Base-by-base conservation (phyloP, 2,329 filamentous ascomycete species). In the Thelonectria olida region DNA sequence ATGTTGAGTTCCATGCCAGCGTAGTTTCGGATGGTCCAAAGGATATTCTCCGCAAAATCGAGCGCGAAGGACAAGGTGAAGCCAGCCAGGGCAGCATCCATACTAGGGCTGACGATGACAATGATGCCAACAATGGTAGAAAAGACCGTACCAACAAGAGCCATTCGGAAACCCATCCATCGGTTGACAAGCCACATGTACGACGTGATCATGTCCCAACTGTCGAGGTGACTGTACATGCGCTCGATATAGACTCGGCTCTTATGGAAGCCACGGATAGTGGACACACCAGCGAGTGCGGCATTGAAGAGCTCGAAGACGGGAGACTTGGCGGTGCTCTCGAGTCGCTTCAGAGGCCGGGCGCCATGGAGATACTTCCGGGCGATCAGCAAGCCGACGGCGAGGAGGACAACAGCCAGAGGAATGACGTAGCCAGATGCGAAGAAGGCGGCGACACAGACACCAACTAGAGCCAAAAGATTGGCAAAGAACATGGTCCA, bases 261-360 rank as follows among this genome's bases (percentile, higher is more conserved):
- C 78, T 92, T 93, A 65, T 88, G 87, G 67, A 92, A 95, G 0
- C 90, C 90, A 12, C 92, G 87, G 53, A 96, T 92, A 0, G 92
- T 94, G 1, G 87, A 82, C 17, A 96, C 86, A 5, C 92, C 92
- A 0, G 86, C 84, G 9, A 95, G 83, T 0, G 90, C 87, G 1
- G 90, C 88, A 10, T 89, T 89, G 69, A 95, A 94, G 63, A 92
- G 88, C 73, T 95, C 92, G 68, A 93, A 94, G 1, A 95, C 88
- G 0, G 92, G 92, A 0, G 89, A 92, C 75, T 93, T 94, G 56
- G 88, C 85, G 3, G 85, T 92, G 65, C 89, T 92, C 74, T 95
- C 92, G 1, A 95, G 83, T 5, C 92, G 84, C 78, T 94, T 95
- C 62, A 91, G 83, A 28, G 93, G 91, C 38, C 92, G 83, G 0